Base-by-base conservation (phyloP, 331 rosid species). In the Rhamnella rubrinervis region DNA sequence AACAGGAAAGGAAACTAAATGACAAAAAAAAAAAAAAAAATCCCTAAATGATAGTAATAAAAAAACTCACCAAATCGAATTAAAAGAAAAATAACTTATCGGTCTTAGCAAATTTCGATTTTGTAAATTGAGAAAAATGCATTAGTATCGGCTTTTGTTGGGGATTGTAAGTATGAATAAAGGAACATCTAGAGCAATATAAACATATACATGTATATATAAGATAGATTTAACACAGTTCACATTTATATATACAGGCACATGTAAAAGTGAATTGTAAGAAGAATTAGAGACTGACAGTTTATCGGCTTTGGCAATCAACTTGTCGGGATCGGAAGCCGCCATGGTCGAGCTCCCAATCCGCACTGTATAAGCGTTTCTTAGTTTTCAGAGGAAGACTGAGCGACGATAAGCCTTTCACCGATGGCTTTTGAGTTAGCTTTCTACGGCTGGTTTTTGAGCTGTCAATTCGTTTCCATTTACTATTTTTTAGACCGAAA, bases 241-340 rank as follows among this genome's bases (percentile, higher is more conserved):
- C 18, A 47, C 4, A 12, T 12, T 1, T 41, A 39, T 11, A 37
- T 57, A n/a, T 37, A 31, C 31, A 5, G 23, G 23, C 19, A 50
- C 26, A 40, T 62, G 5, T 44, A 38, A 6, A 52, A 50, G 44
- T 5, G 40, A 35, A 51, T 21, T 53, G 14, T 39, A 74, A 63
- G 71, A 52, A 51, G 40, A 66, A 67, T 31, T 31, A 71, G 15
- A 65, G 26, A 68, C 82, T 57, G 7, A 92, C 97, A 87, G 78
- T 50, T 89, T 89, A 75, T 92, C 92, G 73, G 97, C 97, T 79
- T 92, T 92, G 71, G 71, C 40, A 10, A 92, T 72, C 71, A 92
- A 61, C 70, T 92, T 92, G 59, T 87, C 74, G 76, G 90, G 85
- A 87, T 92, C 92, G 81, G 93, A 85, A 40, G 80, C 71, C 8